Evolutionary conservation across 805 yeast genomes (phyloP).

Genomic region (Schwanniomyces yamadae): DNA sequence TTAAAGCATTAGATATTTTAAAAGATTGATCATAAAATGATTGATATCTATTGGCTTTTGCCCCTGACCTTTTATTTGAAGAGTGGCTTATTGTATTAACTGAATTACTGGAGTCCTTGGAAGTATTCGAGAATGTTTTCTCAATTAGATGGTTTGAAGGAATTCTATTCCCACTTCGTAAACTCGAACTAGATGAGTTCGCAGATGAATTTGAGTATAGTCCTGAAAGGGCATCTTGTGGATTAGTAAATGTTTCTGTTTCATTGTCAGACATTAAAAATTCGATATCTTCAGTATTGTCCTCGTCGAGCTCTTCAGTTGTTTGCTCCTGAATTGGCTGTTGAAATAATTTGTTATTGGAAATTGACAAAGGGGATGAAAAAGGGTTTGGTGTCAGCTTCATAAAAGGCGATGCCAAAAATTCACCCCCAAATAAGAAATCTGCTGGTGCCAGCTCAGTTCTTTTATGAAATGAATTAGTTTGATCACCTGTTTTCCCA

Average conservation of each 20-base stretch:
- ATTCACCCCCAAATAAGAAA: conserved; percentile 23
- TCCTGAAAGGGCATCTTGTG: conserved; percentile 20
- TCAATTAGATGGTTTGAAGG: conserved; percentile 21
- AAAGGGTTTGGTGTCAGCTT: conserved; percentile 17
- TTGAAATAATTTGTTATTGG: conserved; percentile 21
- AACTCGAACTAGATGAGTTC: conserved; percentile 34
- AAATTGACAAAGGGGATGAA: conserved; percentile 17
- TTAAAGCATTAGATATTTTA: conserved; percentile 45
- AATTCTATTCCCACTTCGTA: conserved; percentile 12
- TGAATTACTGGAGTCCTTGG: conserved; percentile 24
- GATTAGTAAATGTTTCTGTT: conserved; percentile 20
- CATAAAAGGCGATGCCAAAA: conserved; percentile 31
- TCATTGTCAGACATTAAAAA: conserved; percentile 10
- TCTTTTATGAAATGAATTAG: conserved; percentile 12
- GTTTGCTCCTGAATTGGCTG: conserved; percentile 33
- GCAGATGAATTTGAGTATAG: conserved; percentile 30
- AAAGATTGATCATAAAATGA: conserved; percentile 46
- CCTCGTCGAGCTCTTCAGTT: conserved; percentile 19
- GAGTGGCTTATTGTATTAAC: conserved; percentile 6
- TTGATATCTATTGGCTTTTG: conserved; percentile 48
- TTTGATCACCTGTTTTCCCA: conserved; percentile 12
- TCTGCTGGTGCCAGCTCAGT: conserved; percentile 22
- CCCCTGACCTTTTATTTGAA: conserved; percentile 33
- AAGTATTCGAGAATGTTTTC: conserved; percentile 33
- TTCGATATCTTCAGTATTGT: conserved; percentile 8